Percentiles rank a stretch among this genome's conserved stretches.
Evolutionary conservation across 1,139 yeast species (phyloP).

Genomic region (Yamadazyma friedrichii): DNA sequence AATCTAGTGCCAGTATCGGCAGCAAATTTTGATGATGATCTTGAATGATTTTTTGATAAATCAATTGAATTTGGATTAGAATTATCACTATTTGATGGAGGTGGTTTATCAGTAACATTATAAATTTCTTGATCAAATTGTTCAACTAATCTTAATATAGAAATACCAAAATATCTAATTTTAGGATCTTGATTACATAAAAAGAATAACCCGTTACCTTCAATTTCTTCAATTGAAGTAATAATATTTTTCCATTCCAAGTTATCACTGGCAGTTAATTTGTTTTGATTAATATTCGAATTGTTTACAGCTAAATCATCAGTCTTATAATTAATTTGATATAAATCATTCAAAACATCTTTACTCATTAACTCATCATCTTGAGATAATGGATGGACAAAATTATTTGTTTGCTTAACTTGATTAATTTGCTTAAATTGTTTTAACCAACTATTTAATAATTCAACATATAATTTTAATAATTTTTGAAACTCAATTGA

Average conservation of each 20-base stretch:
- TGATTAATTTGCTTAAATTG: conserved; percentile 43
- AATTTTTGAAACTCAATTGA: conserved; percentile 58
- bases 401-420: conserved; percentile 18
- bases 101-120: conserved; percentile 37
- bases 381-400: conserved; percentile 29
- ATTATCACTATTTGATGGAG: conserved; percentile 4
- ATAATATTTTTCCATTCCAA: conserved; percentile 76
- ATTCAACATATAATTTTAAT: conserved; percentile 70
- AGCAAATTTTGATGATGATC: conserved; percentile 69
- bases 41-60: conserved; percentile 38
- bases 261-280: conserved; percentile 51
- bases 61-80: conserved; percentile 4
- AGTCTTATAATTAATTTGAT: conserved; percentile 41
- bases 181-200: conserved; percentile 83
- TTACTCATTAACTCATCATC: conserved; percentile 41
- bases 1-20: conserved; percentile 80
- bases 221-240: conserved; percentile 88
- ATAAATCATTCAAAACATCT: conserved; percentile 43
- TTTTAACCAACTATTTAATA: conserved; percentile 78
- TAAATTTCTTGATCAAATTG: conserved; percentile 82
- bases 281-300: conserved; percentile 23
- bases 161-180: conserved; percentile 71
- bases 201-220: conserved; percentile 92
- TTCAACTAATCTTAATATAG: conserved; percentile 71
- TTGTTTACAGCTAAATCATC: conserved; percentile 30